Evolutionary conservation across 2,329 filamentous ascomycete species (phyloP).

Genomic region (Albophoma yamanashiensis): DNA sequence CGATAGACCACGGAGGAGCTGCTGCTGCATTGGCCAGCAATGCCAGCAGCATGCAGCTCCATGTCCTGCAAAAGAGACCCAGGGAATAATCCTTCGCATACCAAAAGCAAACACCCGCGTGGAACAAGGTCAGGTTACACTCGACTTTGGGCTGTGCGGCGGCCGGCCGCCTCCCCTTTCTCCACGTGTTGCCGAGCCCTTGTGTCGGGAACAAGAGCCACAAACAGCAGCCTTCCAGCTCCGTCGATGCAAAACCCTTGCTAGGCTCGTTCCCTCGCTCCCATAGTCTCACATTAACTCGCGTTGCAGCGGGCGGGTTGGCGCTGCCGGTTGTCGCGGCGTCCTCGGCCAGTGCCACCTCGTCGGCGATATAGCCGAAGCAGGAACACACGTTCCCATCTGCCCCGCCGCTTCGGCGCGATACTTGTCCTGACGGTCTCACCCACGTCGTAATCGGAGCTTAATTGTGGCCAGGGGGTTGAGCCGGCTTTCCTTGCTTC

Average conservation of each 20-base stretch:
- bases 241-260: background rate
- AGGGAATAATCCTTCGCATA: background rate
- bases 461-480: background rate
- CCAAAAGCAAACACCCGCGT: background rate
- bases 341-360: background rate
- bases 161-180: background rate
- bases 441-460: background rate
- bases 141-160: background rate
- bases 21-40: background rate
- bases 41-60: background rate
- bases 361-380: background rate
- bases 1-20: background rate
- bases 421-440: too few species aligned
- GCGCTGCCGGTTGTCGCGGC: background rate
- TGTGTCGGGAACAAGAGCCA: background rate
- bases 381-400: background rate
- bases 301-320: background rate
- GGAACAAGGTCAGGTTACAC: background rate
- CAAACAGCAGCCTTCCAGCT: background rate
- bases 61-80: background rate
- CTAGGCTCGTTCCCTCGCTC: background rate
- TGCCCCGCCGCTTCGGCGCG: background rate
- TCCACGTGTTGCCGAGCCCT: background rate
- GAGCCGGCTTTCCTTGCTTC: background rate
- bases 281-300: background rate